Percentiles rank a stretch among this genome's conserved stretches.
phyloP scores from a whole-genome alignment of 1,284 basidiomycete species.

The Coriolopsis trogii region DNA sequence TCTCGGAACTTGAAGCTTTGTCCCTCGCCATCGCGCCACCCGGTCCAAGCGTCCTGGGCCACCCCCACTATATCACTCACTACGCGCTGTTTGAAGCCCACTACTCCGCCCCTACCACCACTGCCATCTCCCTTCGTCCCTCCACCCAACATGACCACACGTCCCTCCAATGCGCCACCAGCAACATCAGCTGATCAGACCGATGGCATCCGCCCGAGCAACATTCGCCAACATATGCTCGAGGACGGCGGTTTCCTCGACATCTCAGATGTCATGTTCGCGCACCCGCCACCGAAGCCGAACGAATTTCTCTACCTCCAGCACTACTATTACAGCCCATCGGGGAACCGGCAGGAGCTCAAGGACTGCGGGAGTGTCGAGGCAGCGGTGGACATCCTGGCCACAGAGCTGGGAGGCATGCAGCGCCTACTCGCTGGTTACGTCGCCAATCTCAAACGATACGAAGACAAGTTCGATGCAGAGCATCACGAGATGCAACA shows the following conservation, averaged over 20 bases:
- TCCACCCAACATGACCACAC: too few relatives aligned
- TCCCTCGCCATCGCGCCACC: not conserved
- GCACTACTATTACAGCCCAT: conserved; percentile 7
- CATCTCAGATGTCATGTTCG: conserved; percentile 12
- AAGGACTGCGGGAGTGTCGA: conserved; percentile 10
- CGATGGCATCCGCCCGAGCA: not conserved
- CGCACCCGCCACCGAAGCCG: conserved; percentile 9
- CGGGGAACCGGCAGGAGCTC: conserved; percentile 3
- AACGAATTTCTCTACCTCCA: conserved; percentile 19
- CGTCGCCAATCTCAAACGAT: conserved; percentile 9
- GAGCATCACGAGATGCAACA: conserved; percentile 1
- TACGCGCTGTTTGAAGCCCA: not conserved
- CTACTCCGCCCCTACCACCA: not conserved
- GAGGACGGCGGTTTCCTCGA: conserved; percentile 17
- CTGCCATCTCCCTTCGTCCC: not conserved
- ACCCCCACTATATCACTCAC: not conserved
- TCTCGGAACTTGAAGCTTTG: not conserved
- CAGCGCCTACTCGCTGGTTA: conserved; percentile 17
- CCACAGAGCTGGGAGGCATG: conserved; percentile 18
- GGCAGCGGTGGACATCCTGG: conserved; percentile 16
- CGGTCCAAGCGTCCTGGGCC: not conserved
- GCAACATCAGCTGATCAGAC: too few relatives aligned
- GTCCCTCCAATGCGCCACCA: too few relatives aligned
- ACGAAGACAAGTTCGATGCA: conserved; percentile 11
- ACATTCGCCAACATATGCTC: conserved; percentile 8